Evolutionary conservation across 2,329 filamentous ascomycete species (phyloP), one percentile per base, ranked within the genome.

Genomic region (Fusarium sterilihyphosum): DNA sequence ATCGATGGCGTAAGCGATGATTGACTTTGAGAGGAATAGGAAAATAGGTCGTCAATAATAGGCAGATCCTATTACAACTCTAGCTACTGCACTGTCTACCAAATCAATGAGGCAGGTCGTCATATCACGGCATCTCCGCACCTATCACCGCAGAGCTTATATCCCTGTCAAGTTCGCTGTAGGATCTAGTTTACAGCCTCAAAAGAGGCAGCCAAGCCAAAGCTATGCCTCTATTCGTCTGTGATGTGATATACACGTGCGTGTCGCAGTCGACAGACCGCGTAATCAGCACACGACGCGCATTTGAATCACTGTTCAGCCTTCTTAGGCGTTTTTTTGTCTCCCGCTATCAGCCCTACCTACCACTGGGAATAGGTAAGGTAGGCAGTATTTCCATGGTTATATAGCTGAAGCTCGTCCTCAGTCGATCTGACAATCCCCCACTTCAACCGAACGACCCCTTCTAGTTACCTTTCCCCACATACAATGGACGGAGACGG

Each of bases 401-500:
- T 59, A 58, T 59, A 56, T 61, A 56, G 24, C 47, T 41, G n/a
- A 37, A 60, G 57, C 41, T 18, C 17, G 57, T 22, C 52, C 70
- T 71, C 66, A 58, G 54, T 29, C 40, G 50, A 59, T 52, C 31
- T 40, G 43, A 59, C 53, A 50, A 53, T 58, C 59, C 53, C 61
- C 63, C 58, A 37, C 56, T n/a, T 41, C 49, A 43, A 16, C 33
- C 33, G 3, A 35, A 57, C 33, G 33, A 16, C 14, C 33, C 33
- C 44, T 50, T 58, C 49, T 20, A 35, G 13, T 33, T 14, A 16
- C 58, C 20, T 40, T 58, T 26, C 61, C 54, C 40, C 46, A 60
- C 47, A 56, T 49, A 73, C 24, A 16, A 83, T 82, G 82, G 78
- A 82, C 61, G 74, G 79, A 53, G 78, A 81, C 67, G 78, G 80